Conservation (phyloP, 371 early-diverging fungal genomes). For the Actinomortierella wolfii region DNA sequence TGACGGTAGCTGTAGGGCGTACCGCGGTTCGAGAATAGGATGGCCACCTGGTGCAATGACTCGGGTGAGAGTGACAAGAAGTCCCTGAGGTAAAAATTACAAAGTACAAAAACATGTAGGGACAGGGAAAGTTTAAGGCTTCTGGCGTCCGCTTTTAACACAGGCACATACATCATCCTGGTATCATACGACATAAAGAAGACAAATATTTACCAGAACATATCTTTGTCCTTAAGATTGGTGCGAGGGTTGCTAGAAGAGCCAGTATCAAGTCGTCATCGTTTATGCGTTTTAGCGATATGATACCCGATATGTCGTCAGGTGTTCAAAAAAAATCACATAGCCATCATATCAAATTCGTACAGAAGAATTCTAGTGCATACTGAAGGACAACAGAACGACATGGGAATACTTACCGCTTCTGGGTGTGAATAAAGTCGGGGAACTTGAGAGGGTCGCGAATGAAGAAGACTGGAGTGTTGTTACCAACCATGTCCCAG, state of each 20-base stretch:
- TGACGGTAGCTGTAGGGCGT: constrained; percentile 81
- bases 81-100: constrained; percentile 62
- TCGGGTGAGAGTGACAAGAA: constrained; percentile 80
- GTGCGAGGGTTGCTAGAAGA: constrained; percentile 70
- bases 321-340: too few species aligned
- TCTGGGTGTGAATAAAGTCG: constrained; percentile 85
- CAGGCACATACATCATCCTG: too few species aligned
- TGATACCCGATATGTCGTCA: too few species aligned
- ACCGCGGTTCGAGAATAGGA: constrained; percentile 82
- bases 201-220: constrained; percentile 26
- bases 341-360: too few species aligned
- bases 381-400: too few species aligned
- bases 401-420: constrained; percentile 50
- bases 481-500: constrained; percentile 76
- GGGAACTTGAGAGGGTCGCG: constrained; percentile 84
- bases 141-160: too few species aligned
- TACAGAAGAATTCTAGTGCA: too few species aligned
- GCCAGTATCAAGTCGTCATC: too few species aligned
- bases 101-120: neutral
- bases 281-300: too few species aligned
- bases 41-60: constrained; percentile 79
- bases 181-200: too few species aligned
- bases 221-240: constrained; percentile 60
- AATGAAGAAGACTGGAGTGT: constrained; percentile 68
- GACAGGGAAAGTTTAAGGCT: too few species aligned